Evolutionary conservation across 306 rosid species (phyloP).

Genomic region (Comarum palustre): DNA sequence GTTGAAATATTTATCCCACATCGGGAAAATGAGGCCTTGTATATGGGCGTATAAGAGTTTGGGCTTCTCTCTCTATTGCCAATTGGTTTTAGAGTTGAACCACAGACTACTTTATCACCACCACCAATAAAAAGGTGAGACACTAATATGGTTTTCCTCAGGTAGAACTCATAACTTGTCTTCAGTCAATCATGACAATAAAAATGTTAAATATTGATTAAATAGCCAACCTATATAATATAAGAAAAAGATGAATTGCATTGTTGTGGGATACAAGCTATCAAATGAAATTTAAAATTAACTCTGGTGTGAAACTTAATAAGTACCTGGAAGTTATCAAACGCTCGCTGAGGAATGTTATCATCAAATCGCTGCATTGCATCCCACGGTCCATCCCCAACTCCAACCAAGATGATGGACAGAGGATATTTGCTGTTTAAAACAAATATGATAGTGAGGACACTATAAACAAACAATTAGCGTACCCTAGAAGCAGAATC

Average conservation of each 20-base stretch:
- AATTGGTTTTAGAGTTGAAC: too few species aligned
- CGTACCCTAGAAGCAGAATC: conserved; percentile 9
- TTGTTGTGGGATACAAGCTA: not conserved
- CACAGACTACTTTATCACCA: too few species aligned
- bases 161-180: not conserved
- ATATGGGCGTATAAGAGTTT: too few species aligned
- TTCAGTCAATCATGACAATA: not conserved
- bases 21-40: too few species aligned
- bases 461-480: conserved; percentile 13
- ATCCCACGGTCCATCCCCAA: conserved; percentile 99
- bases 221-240: not conserved
- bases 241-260: conserved; percentile 3
- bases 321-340: conserved; percentile 93
- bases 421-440: conserved; percentile 69
- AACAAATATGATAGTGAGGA: conserved; percentile 27
- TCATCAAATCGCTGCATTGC: conserved; percentile 83
- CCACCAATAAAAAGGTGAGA: not conserved
- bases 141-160: not conserved
- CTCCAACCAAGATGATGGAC: conserved; percentile 88
- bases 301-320: not conserved
- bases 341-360: conserved; percentile 69
- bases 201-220: not conserved
- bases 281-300: not conserved
- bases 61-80: too few species aligned
- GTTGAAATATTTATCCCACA: too few species aligned